phyloP scores from a whole-genome alignment of 2,329 filamentous ascomycete genomes.

The Epichloe glyceriae region DNA sequence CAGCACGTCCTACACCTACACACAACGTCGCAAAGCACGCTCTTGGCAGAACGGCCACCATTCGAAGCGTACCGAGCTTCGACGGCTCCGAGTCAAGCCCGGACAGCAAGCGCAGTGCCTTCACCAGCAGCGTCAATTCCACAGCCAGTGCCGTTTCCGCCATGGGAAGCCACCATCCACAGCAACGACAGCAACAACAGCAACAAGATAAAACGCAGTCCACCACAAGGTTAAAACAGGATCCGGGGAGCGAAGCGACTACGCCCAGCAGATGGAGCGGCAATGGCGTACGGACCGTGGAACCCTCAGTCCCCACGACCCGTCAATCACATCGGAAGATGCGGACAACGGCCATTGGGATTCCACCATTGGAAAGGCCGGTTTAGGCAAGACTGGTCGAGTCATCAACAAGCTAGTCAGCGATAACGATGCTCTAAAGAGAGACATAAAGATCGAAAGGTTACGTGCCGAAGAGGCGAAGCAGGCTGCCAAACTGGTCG shows the following conservation, averaged over 20 bases:
- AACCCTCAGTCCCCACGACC: slow-evolving; percentile 16
- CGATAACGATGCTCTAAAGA: slow-evolving; percentile 65
- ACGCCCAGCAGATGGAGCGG: slow-evolving; percentile 19
- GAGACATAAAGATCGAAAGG: slow-evolving; percentile 56
- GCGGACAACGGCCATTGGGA: slow-evolving; percentile 38
- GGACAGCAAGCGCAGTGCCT: slow-evolving; percentile 35
- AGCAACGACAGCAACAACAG: neutral
- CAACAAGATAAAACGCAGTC: slow-evolving; percentile 19
- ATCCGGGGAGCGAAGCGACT: slow-evolving; percentile 13
- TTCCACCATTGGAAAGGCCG: slow-evolving; percentile 55
- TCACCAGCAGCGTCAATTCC: slow-evolving; percentile 45
- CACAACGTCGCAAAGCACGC: slow-evolving; percentile 20
- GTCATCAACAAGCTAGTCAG: slow-evolving; percentile 73
- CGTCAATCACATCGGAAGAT: slow-evolving; percentile 20
- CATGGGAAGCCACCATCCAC: slow-evolving; percentile 19
- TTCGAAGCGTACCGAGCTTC: slow-evolving; percentile 44
- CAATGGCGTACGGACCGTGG: slow-evolving; percentile 19
- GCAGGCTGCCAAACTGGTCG: slow-evolving; percentile 51
- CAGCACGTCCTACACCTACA: slow-evolving; percentile 5
- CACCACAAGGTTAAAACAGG: slow-evolving; percentile 24
- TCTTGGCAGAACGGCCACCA: slow-evolving; percentile 29
- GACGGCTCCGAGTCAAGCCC: slow-evolving; percentile 36
- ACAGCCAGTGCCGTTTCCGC: slow-evolving; percentile 34
- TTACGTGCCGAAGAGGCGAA: slow-evolving; percentile 57
- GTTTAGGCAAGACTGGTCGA: slow-evolving; percentile 59